Percentiles rank a stretch among this genome's conserved stretches.
phyloP scores from a whole-genome alignment of 495 filamentous ascomycete genomes.

The Echria macrotheca region DNA sequence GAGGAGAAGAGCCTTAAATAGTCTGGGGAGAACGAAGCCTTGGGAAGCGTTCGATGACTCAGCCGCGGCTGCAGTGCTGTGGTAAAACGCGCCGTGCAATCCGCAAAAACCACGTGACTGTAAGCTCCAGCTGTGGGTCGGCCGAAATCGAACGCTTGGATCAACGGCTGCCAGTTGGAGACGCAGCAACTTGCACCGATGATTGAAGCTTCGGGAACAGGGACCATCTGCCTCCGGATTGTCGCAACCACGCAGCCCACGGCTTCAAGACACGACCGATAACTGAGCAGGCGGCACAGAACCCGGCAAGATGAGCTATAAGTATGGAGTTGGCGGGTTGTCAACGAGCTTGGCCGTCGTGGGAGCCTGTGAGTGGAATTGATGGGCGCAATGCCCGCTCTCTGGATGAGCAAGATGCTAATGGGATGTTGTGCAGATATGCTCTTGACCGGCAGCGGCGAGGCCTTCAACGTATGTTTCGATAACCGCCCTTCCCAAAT shows the following conservation, averaged over 20 bases:
- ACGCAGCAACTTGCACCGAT: background rate
- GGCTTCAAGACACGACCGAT: background rate
- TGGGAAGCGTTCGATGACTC: constrained; percentile 12
- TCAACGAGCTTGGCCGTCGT: constrained; percentile 71
- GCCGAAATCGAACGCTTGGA: constrained; percentile 7
- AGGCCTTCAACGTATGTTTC: constrained; percentile 84
- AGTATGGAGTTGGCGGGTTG: constrained; percentile 65
- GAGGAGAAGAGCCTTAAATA: constrained; percentile 20
- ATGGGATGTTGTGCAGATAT: constrained; percentile 61
- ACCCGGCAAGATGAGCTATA: constrained; percentile 46
- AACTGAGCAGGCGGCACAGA: constrained; percentile 3
- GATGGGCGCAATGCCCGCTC: background rate
- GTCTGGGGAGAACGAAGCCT: constrained; percentile 10
- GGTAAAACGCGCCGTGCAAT: background rate
- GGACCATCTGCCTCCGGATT: constrained; percentile 9
- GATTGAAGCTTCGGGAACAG: constrained; percentile 12
- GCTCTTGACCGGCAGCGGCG: constrained; percentile 93
- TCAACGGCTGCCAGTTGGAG: constrained; percentile 5
- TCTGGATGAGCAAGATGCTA: constrained; percentile 24
- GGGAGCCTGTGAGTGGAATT: constrained; percentile 66
- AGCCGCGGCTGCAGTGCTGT: constrained; percentile 1
- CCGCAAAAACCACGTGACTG: constrained; percentile 8
- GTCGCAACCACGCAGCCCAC: constrained; percentile 7
- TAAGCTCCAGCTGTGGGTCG: background rate
- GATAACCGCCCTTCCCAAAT: background rate